Base-by-base conservation (phyloP, 306 rosid species). In the Fragaria vesca region DNA sequence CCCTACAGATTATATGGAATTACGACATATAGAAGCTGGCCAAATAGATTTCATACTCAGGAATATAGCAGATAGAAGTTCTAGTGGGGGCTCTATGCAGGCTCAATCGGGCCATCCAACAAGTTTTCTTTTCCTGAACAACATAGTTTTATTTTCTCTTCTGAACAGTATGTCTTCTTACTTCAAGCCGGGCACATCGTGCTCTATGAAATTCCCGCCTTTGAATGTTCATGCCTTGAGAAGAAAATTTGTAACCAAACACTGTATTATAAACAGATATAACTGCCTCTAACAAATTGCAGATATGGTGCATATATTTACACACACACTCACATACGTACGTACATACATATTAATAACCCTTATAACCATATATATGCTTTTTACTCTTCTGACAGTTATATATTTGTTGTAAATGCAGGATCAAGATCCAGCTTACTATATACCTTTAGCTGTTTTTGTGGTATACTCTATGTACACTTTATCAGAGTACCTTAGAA, bases 401-500 rank as follows among this genome's bases (percentile, higher is more conserved):
- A 3, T 5, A 28, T 9, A 13, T 15, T 20, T 43, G 48, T 52
- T 32, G 68, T 62, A 3, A 15, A 48, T 78, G 79, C 71, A 84
- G 85, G 77, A 17, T 17, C 81, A 89, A 72, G 94, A 79, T 57
- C 75, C 63, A 26, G 78, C 83, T 5, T 65, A 81, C 15, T 86
- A 69, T 63, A 73, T 91, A 65, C 75, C 68, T 7, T 13, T 79
- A 11, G 51, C 84, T 11, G 24, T 90, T 40, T 79, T 86, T 12
- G 48, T 66, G 71, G 6, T 76, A 6, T 71, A 69, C 82, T 71
- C 17, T 51, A 7, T 83, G 4, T 73, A 82, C 43, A 76, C 80
- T n/a, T 5, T 87, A 26, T 75, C 61, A 1, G 90, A 88, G 61
- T 85, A 77, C 79, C 12, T 90, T 8, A 57, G 16, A 52, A 28